Evolutionary conservation across 345 rosid species (phyloP), one percentile per base, ranked within the genome.

Genomic region (Bruguiera gymnorhiza): DNA sequence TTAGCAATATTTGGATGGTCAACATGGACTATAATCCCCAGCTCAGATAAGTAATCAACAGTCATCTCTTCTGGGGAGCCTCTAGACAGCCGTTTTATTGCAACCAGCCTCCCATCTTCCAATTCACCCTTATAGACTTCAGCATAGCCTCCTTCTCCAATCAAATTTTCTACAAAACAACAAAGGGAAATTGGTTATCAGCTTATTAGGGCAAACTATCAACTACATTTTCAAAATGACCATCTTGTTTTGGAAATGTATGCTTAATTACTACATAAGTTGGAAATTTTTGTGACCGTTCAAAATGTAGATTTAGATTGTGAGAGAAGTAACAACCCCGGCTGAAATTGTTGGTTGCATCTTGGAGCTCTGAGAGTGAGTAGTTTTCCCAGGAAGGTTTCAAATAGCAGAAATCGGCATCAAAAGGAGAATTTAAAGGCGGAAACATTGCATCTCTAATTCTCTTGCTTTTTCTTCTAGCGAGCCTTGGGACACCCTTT

Each of bases 121-220:
- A 91, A 68, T 55, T 83, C 64, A 34, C 97, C 98, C 76, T 83
- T 91, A 84, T 84, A 94, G 43, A 94, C 98, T 70, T 89, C 87
- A 16, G 96, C 96, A 71, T 86, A 94, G 26, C 98, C 97, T 71
- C 98, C 97, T 78, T 89, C 83, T 63, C 97, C 98, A 19, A 91
- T 94, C 79, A 94, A 75, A 73, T 87, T 83, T 43, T 89, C 97
- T 94, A 77, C 74, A 73, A 64, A 32, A 63, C 55, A 63, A 32
- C 10, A 48, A 15, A 65, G 31, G 24, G 10, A 24, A 68, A 18
- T 34, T 6, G 30, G 31, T 69, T 2, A 30, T 76, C 30, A 81
- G 67, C 56, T 23, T 67, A 32, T 24, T 21, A 24, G 3, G 26
- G 26, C 58, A 54, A 8, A 15, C 11, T 15, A 54, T 6, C 8